phyloP scores from a whole-genome alignment of 2,329 filamentous ascomycete genomes.

The Microascus cirrosus region DNA sequence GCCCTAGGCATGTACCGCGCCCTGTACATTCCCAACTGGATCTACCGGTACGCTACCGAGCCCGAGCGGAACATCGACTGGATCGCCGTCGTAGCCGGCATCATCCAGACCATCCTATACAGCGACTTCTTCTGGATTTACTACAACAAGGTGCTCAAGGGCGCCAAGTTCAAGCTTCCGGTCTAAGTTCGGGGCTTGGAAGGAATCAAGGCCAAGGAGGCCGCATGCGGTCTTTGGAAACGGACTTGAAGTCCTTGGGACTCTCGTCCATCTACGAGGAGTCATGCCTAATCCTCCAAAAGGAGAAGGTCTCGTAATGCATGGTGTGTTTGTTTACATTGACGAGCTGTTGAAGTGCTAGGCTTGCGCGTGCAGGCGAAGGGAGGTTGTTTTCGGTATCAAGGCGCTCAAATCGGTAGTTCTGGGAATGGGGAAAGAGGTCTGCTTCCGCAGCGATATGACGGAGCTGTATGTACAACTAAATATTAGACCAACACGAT shows the following conservation, averaged over 20 bases:
- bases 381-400: not conserved
- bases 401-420: not conserved
- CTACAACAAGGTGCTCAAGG: constrained; percentile 90
- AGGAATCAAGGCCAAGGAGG: not conserved
- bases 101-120: constrained; percentile 90
- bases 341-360: not conserved
- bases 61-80: constrained; percentile 62
- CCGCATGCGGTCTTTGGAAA: not conserved
- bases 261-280: not conserved
- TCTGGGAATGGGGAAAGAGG: not conserved
- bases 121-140: constrained; percentile 99
- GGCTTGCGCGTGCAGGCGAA: not conserved
- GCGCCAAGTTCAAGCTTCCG: constrained; percentile 77
- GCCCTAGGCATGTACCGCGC: constrained; percentile 85
- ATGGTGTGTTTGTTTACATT: not conserved
- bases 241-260: not conserved
- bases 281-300: not conserved
- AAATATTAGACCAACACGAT: not conserved
- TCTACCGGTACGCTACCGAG: constrained; percentile 79
- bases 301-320: not conserved
- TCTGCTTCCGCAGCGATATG: not conserved
- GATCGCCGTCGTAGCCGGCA: constrained; percentile 78
- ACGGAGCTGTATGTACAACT: not conserved
- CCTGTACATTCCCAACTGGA: constrained; percentile 97
- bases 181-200: constrained; percentile 38